phyloP scores from a whole-genome alignment of 257 asterid genomes.

The Paulownia fortunei region DNA sequence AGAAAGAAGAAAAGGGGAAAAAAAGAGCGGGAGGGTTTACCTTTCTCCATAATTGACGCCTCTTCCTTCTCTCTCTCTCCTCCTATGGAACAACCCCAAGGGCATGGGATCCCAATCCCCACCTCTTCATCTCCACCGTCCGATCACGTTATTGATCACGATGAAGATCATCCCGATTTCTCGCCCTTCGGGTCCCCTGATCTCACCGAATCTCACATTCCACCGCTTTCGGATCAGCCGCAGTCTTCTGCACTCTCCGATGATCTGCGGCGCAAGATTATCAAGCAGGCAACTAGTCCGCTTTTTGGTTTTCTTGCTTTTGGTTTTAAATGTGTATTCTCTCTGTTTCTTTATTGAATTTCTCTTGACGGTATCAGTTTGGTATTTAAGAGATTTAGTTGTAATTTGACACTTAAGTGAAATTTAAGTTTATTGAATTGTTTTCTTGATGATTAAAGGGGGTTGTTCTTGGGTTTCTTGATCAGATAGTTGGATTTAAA shows the following conservation, averaged over 20 bases:
- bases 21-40: slow-evolving; percentile 56
- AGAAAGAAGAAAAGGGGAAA: slow-evolving; percentile 31
- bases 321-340: background rate
- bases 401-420: background rate
- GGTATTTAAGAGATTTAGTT: background rate
- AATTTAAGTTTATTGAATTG: background rate
- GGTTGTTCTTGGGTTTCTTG: background rate
- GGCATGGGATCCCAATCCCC: slow-evolving; percentile 44
- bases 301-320: background rate
- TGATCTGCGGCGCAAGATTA: slow-evolving; percentile 74
- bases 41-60: slow-evolving; percentile 42
- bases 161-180: slow-evolving; percentile 54
- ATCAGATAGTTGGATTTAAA: slow-evolving; percentile 28
- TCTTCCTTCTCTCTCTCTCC: slow-evolving; percentile 41
- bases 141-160: slow-evolving; percentile 53
- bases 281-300: slow-evolving; percentile 65
- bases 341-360: slow-evolving; percentile 17
- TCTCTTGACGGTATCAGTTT: background rate
- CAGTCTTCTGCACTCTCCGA: slow-evolving; percentile 50
- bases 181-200: slow-evolving; percentile 79
- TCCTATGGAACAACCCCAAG: slow-evolving; percentile 60
- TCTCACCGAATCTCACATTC: slow-evolving; percentile 42
- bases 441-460: background rate
- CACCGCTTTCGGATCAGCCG: slow-evolving; percentile 49
- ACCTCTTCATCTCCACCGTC: slow-evolving; percentile 51